Evolutionary conservation across 345 rosid genomes (phyloP), one percentile per base, ranked within the genome.

Genomic region (Crucihimalaya himalaica): DNA sequence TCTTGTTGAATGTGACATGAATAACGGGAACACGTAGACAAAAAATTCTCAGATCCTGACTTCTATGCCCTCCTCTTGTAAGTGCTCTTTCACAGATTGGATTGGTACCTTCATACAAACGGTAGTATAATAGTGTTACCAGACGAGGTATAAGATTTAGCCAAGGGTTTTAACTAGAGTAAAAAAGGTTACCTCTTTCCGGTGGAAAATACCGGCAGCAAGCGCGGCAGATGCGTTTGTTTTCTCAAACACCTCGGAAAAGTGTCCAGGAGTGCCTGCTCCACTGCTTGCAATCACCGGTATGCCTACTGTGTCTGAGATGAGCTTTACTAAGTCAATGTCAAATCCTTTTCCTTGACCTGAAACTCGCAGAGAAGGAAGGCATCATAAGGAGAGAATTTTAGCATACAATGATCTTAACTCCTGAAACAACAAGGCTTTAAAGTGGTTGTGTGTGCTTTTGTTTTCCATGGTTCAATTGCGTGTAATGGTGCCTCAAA

Each of bases 261-360:
- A 95, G 79, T 92, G 98, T 42, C 86, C 86, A 9, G 75, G 85
- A 66, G 79, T 60, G 63, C 98, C 99, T 8, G 97, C 99, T 29
- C 99, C 99, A 35, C 99, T 95, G 79, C 99, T 95, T 48, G 99
- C 98, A 7, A 92, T 92, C 63, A 95, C 96, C 6, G 99, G 99
- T 63, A 92, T 89, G 85, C 84, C 88, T 70, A 96, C 98, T 18
- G 96, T 88, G 68, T 96, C 95, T 1, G 97, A 89, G 42, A 96
- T 86, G 85, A 90, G 75, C 81, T 89, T 83, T 63, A 92, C 82
- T 20, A 96, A 76, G 75, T 89, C 97, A 50, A 83, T 73, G 50
- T 92, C 98, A 18, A 85, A 95, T 51, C 99, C 99, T 80, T 90
- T 87, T 54, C 99, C 99, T 80, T 92, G 97, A 81, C 98, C 98